These are phyloP conservation scores for Cyclotella cryptica DNA, from an alignment of 108 stramenopile species.

Conservation along the genomic window DNA sequence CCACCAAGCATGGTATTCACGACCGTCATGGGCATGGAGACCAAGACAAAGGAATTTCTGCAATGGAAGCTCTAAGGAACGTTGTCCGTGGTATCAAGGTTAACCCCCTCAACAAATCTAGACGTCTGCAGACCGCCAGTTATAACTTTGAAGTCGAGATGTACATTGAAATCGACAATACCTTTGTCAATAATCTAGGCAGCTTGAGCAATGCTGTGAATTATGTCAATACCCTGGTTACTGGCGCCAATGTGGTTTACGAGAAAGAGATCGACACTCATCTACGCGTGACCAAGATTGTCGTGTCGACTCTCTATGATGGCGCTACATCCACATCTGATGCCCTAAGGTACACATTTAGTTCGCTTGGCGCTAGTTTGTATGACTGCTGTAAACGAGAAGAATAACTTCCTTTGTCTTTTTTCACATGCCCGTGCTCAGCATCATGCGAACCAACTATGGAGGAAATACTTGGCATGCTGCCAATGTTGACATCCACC, in stretches of 20 bases:
- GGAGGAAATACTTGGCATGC: not conserved
- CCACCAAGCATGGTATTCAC: too few relatives aligned
- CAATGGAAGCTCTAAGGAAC: not conserved
- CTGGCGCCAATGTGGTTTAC: conserved; percentile 10
- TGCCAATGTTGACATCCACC: conserved; percentile 16
- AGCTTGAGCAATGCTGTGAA: conserved; percentile 12
- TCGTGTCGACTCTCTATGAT: conserved; percentile 6
- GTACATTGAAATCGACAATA: not conserved
- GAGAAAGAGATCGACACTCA: conserved; percentile 25
- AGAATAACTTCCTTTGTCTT: not conserved
- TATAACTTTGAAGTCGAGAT: conserved; percentile 13
- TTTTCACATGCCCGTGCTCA: not conserved
- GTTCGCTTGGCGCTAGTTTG: not conserved
- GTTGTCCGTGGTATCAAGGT: conserved; percentile 8
- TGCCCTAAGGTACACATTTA: not conserved
- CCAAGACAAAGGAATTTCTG: not conserved
- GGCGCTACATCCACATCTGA: not conserved
- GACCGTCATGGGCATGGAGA: not conserved
- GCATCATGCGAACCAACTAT: conserved; percentile 12
- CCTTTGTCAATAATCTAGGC: not conserved
- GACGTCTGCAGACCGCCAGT: conserved; percentile 1
- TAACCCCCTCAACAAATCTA: conserved; percentile 6
- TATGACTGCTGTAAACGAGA: not conserved
- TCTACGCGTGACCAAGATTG: conserved; percentile 1
- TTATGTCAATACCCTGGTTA: conserved; percentile 18